Base-by-base conservation (phyloP, 305 asterid genomes). In the Fraxinus sp. region DNA sequence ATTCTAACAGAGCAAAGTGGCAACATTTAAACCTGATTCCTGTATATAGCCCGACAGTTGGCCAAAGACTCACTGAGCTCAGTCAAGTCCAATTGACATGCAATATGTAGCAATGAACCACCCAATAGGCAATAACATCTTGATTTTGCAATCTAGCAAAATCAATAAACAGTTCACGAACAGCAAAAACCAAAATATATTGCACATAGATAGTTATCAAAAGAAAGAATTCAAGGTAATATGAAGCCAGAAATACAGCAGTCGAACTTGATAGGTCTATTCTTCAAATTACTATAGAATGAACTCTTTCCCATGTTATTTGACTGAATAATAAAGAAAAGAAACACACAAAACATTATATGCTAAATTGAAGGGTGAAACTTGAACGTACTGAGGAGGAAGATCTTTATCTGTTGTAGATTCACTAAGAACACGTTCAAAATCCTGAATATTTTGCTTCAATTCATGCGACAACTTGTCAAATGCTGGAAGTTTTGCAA, bases 401-500 rank as follows among this genome's bases (percentile, higher is more conserved):
- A 95, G 94, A 92, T 96, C 99, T 90, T 91, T 94, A 87, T 96
- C 99, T 35, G 97, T 84, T 57, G 98, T 91, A 78, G 97, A 80
- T 87, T 95, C 99, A 79, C 99, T 93, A 68, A 96, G 92, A 82
- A 95, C 88, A 36, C 97, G 98, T 86, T 96, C 99, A 83, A 96
- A 96, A 78, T 96, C 98, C 92, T 96, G 99, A 87, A 95, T 96
- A 59, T 90, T 96, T 90, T 91, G 96, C 93, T 91, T 95, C 91
- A 96, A 75, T 87, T 96, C 96, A 84, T 86, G 98, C 10, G 97
- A 90, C 83, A 96, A 89, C 84, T 92, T 91, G 83, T 96, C 97
- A 72, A 90, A 90, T 80, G 88, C 84, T 24, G 98, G 95, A 84
- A 96, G 91, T 90, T 96, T 96, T 77, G 98, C 98, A 88, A 96